These are phyloP conservation scores for Alternaria alternata DNA, from an alignment of 2,329 filamentous ascomycete species.

Conservation along the genomic window DNA sequence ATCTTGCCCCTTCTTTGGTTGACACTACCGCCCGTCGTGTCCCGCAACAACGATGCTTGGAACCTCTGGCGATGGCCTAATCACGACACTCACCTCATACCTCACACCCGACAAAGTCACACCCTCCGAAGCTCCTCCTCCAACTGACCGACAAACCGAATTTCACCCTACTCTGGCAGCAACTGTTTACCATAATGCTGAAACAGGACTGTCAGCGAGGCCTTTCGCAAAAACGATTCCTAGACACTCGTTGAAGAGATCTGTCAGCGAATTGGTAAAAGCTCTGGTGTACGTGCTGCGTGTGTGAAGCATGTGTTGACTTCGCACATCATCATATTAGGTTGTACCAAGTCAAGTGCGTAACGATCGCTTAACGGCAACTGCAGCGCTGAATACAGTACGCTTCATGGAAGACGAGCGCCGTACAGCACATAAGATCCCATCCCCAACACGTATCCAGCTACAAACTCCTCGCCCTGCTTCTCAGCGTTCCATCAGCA, in stretches of 20 bases:
- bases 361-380: background rate
- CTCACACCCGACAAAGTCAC: conserved; percentile 1
- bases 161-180: background rate
- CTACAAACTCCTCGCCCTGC: background rate
- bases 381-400: background rate
- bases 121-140: background rate
- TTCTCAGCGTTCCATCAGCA: conserved; percentile 21
- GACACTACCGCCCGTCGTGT: background rate
- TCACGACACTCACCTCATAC: conserved; percentile 14
- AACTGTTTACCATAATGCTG: background rate
- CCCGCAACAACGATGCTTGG: background rate
- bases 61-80: conserved; percentile 7
- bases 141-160: background rate
- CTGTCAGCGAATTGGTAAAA: conserved; percentile 2
- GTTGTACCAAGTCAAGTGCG: background rate
- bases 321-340: background rate
- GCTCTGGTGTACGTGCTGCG: background rate
- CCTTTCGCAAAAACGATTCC: background rate
- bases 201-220: background rate
- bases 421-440: background rate
- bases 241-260: conserved; percentile 2
- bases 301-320: background rate
- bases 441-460: background rate
- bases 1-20: background rate
- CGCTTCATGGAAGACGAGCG: conserved; percentile 7